Evolutionary conservation across 1,284 basidiomycete species (phyloP).

Genomic region (Leccinum pallidistipes): DNA sequence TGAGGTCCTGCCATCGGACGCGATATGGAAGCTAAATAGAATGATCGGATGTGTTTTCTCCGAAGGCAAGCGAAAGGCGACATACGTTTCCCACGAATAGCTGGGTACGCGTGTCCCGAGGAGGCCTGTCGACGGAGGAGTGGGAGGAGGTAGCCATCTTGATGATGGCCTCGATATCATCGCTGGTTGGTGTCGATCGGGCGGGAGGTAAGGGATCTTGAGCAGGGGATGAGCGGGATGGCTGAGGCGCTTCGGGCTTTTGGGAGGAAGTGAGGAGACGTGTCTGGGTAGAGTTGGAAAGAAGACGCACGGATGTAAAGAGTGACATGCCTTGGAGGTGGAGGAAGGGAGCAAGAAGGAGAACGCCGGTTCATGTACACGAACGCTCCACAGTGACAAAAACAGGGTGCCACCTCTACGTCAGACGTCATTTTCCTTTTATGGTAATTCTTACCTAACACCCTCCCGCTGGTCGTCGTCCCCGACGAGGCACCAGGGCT

Average conservation of each 20-base stretch:
- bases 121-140: constrained; percentile 45
- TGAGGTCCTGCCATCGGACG: constrained; percentile 98
- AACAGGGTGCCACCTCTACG: constrained; percentile 35
- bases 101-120: constrained; percentile 84
- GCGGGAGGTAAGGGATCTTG: constrained; percentile 22
- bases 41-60: background rate
- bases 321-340: constrained; percentile 15
- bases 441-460: constrained; percentile 8
- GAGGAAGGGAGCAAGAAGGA: constrained; percentile 8
- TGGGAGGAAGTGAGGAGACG: background rate
- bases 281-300: background rate
- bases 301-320: constrained; percentile 13
- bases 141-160: constrained; percentile 68
- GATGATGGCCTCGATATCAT: constrained; percentile 81
- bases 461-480: constrained; percentile 5
- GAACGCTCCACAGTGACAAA: constrained; percentile 36
- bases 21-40: constrained; percentile 80
- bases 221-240: constrained; percentile 2
- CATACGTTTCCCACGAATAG: constrained; percentile 88
- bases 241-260: background rate
- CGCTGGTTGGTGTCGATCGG: constrained; percentile 52
- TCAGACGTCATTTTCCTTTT: constrained; percentile 35
- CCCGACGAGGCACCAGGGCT: constrained; percentile 6
- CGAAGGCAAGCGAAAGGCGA: background rate
- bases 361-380: constrained; percentile 30